phyloP scores from a whole-genome alignment of 352 stramenopile species.

The Vaucheria bursata region DNA sequence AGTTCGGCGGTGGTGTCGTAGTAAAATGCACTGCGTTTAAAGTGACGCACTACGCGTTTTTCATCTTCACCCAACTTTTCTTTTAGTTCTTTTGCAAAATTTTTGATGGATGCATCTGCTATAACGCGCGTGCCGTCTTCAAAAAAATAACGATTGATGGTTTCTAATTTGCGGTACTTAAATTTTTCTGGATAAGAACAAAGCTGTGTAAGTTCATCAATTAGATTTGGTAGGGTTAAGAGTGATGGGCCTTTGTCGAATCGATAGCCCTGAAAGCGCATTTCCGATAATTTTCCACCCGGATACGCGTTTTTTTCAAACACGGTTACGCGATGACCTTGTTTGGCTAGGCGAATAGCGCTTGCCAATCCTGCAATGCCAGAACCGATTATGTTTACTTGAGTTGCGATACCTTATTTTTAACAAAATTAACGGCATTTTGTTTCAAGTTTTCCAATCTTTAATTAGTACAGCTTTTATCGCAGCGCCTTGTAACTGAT shows the following conservation, averaged over 20 bases:
- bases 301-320: background rate
- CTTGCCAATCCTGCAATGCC: background rate
- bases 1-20: background rate
- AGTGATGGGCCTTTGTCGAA: background rate
- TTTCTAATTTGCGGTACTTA: background rate
- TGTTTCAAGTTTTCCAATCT: too few species aligned
- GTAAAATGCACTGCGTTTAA: background rate
- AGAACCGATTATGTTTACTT: background rate
- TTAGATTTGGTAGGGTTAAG: background rate
- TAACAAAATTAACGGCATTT: too few species aligned
- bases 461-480: too few species aligned
- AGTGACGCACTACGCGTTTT: background rate
- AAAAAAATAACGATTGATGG: background rate
- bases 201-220: background rate
- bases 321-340: background rate
- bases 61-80: background rate
- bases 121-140: background rate
- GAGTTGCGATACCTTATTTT: too few species aligned
- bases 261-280: background rate
- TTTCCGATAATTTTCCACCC: background rate
- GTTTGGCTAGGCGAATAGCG: background rate
- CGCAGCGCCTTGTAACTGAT: too few species aligned
- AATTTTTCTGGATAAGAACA: background rate
- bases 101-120: background rate
- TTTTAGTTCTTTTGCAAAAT: background rate